Conservation (phyloP, 2,329 filamentous ascomycete species). For the Botryotinia convoluta region DNA sequence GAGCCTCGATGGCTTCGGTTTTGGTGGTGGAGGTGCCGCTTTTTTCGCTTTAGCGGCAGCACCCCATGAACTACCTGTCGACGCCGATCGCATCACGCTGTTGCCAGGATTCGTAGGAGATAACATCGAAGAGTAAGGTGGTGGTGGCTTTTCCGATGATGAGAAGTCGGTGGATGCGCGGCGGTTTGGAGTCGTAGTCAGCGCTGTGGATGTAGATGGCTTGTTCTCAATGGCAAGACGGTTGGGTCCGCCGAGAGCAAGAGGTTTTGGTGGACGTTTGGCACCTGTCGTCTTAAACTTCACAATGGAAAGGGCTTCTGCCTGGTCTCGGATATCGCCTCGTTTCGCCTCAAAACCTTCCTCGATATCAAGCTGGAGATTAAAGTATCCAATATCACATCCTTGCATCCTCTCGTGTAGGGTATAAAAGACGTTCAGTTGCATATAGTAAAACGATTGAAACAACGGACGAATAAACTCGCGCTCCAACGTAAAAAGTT, state of each 20-base stretch:
- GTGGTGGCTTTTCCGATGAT: constrained; percentile 59
- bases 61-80: constrained; percentile 43
- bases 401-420: constrained; percentile 97
- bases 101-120: constrained; percentile 30
- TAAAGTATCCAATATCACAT: constrained; percentile 97
- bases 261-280: constrained; percentile 43
- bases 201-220: constrained; percentile 28
- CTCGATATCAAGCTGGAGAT: constrained; percentile 85
- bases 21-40: constrained; percentile 68
- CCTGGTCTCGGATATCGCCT: constrained; percentile 78
- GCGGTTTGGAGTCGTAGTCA: constrained; percentile 38
- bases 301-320: constrained; percentile 81
- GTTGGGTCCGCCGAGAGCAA: constrained; percentile 25
- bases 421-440: constrained; percentile 98
- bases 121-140: constrained; percentile 58
- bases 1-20: constrained; percentile 75
- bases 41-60: constrained; percentile 65
- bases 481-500: constrained; percentile 82
- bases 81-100: constrained; percentile 42
- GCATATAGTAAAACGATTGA: constrained; percentile 99
- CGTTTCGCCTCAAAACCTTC: constrained; percentile 88
- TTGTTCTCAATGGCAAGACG: constrained; percentile 27
- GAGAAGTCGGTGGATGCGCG: constrained; percentile 44
- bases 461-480: constrained; percentile 97
- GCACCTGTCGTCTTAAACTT: constrained; percentile 88